phyloP scores from a whole-genome alignment of 306 rosid species.

The Myrica gale region DNA sequence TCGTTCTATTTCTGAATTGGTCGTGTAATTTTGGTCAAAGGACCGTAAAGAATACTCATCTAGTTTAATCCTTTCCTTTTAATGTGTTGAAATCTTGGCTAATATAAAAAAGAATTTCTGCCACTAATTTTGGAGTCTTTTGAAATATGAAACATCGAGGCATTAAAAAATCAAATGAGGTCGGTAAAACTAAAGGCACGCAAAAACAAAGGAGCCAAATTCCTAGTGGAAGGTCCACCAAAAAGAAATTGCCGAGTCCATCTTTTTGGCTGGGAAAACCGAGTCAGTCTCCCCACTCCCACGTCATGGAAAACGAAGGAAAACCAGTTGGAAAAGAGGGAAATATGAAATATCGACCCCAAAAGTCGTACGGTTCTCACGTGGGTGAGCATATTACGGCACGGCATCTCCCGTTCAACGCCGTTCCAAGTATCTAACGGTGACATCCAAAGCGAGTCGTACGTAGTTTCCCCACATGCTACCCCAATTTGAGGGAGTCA shows the following conservation, averaged over 20 bases:
- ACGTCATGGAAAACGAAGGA: too few species aligned
- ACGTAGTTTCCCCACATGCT: too few species aligned
- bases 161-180: not conserved
- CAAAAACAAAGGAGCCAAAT: not conserved
- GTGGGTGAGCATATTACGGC: not conserved
- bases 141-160: too few species aligned
- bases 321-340: rapidly evolving
- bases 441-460: not conserved
- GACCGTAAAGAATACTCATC: too few species aligned
- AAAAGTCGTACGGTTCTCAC: not conserved
- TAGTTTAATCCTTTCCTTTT: too few species aligned
- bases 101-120: too few species aligned
- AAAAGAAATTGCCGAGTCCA: not conserved
- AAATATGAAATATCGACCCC: too few species aligned
- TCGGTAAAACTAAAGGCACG: not conserved
- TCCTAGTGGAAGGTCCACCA: not conserved
- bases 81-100: too few species aligned
- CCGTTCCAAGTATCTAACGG: not conserved
- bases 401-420: not conserved
- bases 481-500: not conserved
- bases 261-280: not conserved
- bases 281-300: not conserved
- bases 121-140: too few species aligned
- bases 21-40: too few species aligned
- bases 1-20: too few species aligned